These are phyloP conservation scores for Boeremia exigua DNA, from an alignment of 2,329 filamentous ascomycete genomes.

Conservation along the genomic window DNA sequence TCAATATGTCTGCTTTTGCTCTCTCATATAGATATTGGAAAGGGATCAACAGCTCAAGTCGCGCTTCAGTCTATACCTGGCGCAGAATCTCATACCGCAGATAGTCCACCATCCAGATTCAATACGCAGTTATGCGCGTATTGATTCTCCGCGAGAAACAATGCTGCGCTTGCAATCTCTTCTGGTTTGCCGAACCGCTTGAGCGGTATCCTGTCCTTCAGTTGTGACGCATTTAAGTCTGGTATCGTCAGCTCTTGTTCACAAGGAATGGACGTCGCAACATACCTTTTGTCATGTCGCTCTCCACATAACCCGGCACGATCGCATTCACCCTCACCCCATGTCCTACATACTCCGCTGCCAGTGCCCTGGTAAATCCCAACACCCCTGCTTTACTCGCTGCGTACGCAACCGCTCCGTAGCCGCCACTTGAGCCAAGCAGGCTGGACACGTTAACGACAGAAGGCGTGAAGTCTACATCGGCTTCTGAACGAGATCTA, in stretches of 20 bases:
- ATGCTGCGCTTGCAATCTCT: slow-evolving; percentile 81
- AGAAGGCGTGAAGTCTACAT: slow-evolving; percentile 51
- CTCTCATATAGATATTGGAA: slow-evolving; percentile 1
- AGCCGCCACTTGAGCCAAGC: slow-evolving; percentile 71
- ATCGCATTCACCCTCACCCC: slow-evolving; percentile 80
- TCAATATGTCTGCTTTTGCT: slow-evolving; percentile 8
- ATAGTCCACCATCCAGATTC: slow-evolving; percentile 84
- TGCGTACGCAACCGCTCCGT: slow-evolving; percentile 75
- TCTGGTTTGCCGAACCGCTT: slow-evolving; percentile 69
- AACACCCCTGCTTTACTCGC: slow-evolving; percentile 82
- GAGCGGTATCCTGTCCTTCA: slow-evolving; percentile 65
- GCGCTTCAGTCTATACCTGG: not conserved
- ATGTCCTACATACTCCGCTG: slow-evolving; percentile 64
- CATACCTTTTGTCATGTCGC: slow-evolving; percentile 76
- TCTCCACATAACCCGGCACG: slow-evolving; percentile 82
- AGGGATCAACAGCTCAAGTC: not conserved
- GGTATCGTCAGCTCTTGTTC: slow-evolving; percentile 21
- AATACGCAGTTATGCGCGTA: slow-evolving; percentile 89
- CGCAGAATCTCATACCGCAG: slow-evolving; percentile 55
- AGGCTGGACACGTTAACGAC: slow-evolving; percentile 86
- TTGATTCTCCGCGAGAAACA: slow-evolving; percentile 77
- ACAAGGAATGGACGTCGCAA: not conserved
- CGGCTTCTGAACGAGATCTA: slow-evolving; percentile 17
- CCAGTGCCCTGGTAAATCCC: slow-evolving; percentile 71
- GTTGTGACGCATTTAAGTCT: slow-evolving; percentile 43